Percentiles rank a stretch among this genome's conserved stretches.
Evolutionary conservation across 2,329 filamentous ascomycete genomes (phyloP).

Genomic region (Colletotrichum melonis): DNA sequence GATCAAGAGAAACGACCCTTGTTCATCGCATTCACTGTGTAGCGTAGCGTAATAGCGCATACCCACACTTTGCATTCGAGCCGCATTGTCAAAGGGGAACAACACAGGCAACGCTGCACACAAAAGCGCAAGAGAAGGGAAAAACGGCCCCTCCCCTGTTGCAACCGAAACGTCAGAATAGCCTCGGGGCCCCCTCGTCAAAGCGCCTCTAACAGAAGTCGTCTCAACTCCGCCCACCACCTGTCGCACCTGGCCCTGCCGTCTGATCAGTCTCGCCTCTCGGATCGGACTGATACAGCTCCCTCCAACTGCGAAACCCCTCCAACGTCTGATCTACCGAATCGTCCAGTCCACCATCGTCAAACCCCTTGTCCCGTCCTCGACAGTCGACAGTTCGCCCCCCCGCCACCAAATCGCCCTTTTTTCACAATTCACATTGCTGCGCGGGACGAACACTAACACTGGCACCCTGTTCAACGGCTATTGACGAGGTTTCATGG

Average conservation of each 20-base stretch:
- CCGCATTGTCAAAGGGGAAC: slow-evolving; percentile 10
- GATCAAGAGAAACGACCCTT: neutral
- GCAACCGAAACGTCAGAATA: slow-evolving; percentile 50
- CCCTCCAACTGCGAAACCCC: slow-evolving; percentile 54
- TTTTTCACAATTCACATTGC: slow-evolving; percentile 12
- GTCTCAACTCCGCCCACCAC: slow-evolving; percentile 53
- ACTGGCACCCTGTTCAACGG: slow-evolving; percentile 32
- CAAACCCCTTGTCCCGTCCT: slow-evolving; percentile 12
- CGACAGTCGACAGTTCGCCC: slow-evolving; percentile 26
- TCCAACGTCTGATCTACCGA: slow-evolving; percentile 57
- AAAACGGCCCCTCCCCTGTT: slow-evolving; percentile 44
- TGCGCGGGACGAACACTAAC: slow-evolving; percentile 23
- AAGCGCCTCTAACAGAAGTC: slow-evolving; percentile 57
- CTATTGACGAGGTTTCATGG: slow-evolving; percentile 51
- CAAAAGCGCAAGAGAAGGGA: neutral
- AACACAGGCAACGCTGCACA: neutral
- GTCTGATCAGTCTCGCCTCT: slow-evolving; percentile 41
- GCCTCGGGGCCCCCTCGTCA: slow-evolving; percentile 49
- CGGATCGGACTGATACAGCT: slow-evolving; percentile 37
- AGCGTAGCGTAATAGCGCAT: neutral
- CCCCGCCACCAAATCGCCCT: slow-evolving; percentile 36
- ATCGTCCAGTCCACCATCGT: slow-evolving; percentile 25
- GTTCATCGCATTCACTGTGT: slow-evolving; percentile 3
- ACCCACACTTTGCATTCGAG: neutral
- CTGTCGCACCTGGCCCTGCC: slow-evolving; percentile 42